Conservation (phyloP, 129 eudicot species). For the Solidago caesia region DNA sequence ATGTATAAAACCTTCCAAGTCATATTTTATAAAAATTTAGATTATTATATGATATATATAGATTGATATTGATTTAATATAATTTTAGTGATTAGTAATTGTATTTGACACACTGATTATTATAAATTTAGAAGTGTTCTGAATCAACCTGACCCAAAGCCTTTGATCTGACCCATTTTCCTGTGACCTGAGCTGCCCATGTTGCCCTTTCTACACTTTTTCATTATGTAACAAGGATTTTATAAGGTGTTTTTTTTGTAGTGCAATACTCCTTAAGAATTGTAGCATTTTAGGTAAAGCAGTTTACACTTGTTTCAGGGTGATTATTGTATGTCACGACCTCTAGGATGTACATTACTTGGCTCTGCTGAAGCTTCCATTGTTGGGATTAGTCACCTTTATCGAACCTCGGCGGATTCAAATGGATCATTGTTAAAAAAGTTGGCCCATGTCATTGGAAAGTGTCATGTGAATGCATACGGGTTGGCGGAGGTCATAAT, state of each 20-base stretch:
- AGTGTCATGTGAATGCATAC: constrained; percentile 41
- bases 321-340: constrained; percentile 30
- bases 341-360: constrained; percentile 40
- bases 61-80: no score
- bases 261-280: neutral
- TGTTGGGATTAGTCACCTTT: constrained; percentile 78
- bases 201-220: no score
- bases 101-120: no score
- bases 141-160: no score
- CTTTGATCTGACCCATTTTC: no score
- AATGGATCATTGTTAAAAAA: constrained; percentile 71
- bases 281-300: neutral
- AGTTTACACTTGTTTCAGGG: constrained; percentile 41
- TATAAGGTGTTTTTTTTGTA: neutral
- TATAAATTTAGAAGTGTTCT: no score
- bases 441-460: constrained; percentile 57
- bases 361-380: constrained; percentile 85
- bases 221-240: no score
- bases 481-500: constrained; percentile 64
- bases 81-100: no score
- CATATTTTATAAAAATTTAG: no score
- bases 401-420: constrained; percentile 62
- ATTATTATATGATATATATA: no score
- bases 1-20: no score
- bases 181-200: no score